A percentile compares a stretch with the other conserved stretches of the same genome.
phyloP scores from a whole-genome alignment of 2,329 filamentous ascomycete genomes.

The Lecanicillium sp. region DNA sequence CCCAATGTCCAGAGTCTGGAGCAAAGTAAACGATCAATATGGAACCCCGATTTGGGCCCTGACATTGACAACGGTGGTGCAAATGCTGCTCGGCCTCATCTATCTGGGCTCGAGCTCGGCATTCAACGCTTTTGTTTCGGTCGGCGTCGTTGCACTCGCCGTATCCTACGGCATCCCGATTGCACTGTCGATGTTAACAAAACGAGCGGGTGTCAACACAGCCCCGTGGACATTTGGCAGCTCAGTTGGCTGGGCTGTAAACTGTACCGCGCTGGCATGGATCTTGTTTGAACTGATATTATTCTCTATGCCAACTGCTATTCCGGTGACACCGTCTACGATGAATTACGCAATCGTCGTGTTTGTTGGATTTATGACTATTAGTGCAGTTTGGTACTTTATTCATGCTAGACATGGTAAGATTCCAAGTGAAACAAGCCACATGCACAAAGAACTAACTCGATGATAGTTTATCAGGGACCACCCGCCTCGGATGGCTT shows the following conservation, averaged over 20 bases:
- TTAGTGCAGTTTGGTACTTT: constrained; percentile 41
- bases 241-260: constrained; percentile 33
- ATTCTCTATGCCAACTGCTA: constrained; percentile 43
- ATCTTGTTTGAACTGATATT: constrained; percentile 44
- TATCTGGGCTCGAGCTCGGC: constrained; percentile 36
- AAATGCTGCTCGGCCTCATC: constrained; percentile 47
- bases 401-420: constrained; percentile 43
- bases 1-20: constrained; percentile 42
- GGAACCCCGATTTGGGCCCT: constrained; percentile 50
- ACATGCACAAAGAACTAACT: no score
- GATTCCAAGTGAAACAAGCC: no score
- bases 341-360: constrained; percentile 55
- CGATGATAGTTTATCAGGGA: no score
- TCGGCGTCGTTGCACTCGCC: constrained; percentile 49
- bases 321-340: constrained; percentile 35
- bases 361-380: constrained; percentile 41
- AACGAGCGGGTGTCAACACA: constrained; percentile 36
- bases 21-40: constrained; percentile 40
- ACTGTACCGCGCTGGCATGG: constrained; percentile 39
- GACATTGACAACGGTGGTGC: constrained; percentile 43
- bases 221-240: constrained; percentile 39
- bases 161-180: constrained; percentile 51
- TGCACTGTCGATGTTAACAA: constrained; percentile 36
- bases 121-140: constrained; percentile 22
- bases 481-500: no score